Evolutionary conservation across 306 rosid genomes (phyloP), one percentile per base, ranked within the genome.

Genomic region (Ammopiptanthus mongolicus): DNA sequence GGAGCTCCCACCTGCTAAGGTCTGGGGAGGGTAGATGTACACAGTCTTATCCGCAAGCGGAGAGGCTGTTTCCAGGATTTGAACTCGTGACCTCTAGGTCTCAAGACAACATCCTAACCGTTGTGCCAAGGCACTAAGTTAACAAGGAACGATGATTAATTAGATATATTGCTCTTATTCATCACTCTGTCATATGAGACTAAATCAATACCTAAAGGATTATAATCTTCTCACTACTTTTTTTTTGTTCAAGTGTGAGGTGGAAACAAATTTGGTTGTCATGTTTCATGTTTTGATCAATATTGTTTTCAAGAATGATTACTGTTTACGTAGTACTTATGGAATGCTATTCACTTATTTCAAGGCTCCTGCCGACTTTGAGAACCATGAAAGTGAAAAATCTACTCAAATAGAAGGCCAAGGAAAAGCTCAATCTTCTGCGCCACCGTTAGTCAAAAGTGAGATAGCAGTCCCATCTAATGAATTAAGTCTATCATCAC

Each of bases 291-390:
- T 41, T 81, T 55, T 44, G 29, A 17, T 57, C 75, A 63, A 25
- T 73, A 6, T 63, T 21, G 48, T 58, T 73, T 77, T 74, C 47
- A 25, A 55, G 72, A 25, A 25, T 25, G 28, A 65, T 80, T 69
- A 36, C 68, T 58, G 36, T 60, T 76, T 75, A 47, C 22, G 25
- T 1, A 31, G 62, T 77, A 42, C 82, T 85, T 81, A 58, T 84
- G 60, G 78, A 81, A 79, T 86, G 81, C 59, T 87, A 63, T 81
- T 80, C 73, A 66, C 81, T 72, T 84, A 52, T 85, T 74, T 84
- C 69, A 82, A 92, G 98, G 97, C 83, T 89, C 78, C 86, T 71
- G 65, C 84, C 63, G 91, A 90, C 78, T 75, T 81, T 69, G 70
- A 71, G 64, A 81, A 83, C 74, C 81, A 61, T 28, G 84, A 66